Evolutionary conservation across 345 rosid species (phyloP).

Genomic region (Rhodomyrtus tomentosa): DNA sequence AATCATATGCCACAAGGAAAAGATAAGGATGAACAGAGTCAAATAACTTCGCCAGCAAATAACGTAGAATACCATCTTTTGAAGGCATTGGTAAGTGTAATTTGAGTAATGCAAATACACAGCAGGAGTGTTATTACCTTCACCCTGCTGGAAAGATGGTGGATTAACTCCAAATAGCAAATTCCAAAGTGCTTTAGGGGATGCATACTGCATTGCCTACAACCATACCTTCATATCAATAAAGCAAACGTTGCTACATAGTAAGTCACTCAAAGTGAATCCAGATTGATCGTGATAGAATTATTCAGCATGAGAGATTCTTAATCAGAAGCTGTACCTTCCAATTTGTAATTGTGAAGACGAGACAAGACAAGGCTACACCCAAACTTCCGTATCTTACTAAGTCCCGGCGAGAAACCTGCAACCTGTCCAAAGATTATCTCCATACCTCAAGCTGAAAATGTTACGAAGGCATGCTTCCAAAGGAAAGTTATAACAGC

Average conservation of each 20-base stretch:
- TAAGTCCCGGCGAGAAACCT: slow-evolving; percentile 78
- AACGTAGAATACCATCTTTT: neutral
- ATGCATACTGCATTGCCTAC: slow-evolving; percentile 90
- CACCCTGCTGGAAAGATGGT: slow-evolving; percentile 36
- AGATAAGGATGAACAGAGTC: neutral
- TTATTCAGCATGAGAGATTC: neutral
- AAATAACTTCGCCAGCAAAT: neutral
- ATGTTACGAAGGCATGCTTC: neutral
- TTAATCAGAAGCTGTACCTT: slow-evolving; percentile 36
- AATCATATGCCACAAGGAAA: neutral
- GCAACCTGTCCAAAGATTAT: slow-evolving; percentile 85
- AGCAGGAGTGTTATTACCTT: slow-evolving; percentile 21
- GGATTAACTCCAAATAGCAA: slow-evolving; percentile 44
- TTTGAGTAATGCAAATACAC: neutral
- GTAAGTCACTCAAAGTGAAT: neutral
- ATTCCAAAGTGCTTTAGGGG: slow-evolving; percentile 89
- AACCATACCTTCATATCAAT: neutral
- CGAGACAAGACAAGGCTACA: slow-evolving; percentile 58
- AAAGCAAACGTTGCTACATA: neutral
- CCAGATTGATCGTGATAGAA: neutral
- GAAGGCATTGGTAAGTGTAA: neutral
- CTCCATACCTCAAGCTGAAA: slow-evolving; percentile 50
- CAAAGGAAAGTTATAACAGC: neutral
- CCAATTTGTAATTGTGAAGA: slow-evolving; percentile 50
- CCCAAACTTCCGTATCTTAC: slow-evolving; percentile 86